phyloP scores from a whole-genome alignment of 2,329 filamentous ascomycete species.

The Cladosporium sp. region DNA sequence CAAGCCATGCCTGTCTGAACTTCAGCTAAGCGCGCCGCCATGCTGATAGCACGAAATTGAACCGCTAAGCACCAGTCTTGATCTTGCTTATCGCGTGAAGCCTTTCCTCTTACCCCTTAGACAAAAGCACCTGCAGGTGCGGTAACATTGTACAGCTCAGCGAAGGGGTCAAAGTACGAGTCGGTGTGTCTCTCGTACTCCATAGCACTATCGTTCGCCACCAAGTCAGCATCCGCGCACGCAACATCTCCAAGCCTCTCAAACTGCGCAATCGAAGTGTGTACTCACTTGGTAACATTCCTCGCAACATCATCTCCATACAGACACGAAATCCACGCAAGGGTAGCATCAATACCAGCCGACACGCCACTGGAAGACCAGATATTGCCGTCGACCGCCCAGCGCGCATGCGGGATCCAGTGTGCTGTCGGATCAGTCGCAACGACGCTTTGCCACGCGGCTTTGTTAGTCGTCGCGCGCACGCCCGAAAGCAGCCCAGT shows the following conservation, averaged over 20 bases:
- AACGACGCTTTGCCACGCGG: constrained; percentile 52
- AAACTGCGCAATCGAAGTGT: background rate
- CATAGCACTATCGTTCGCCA: constrained; percentile 32
- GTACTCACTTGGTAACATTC: constrained; percentile 44
- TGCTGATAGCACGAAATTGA: background rate
- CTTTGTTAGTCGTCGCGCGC: constrained; percentile 68
- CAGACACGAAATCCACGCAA: constrained; percentile 57
- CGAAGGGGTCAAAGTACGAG: constrained; percentile 57
- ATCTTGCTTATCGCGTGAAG: background rate
- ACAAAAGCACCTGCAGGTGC: background rate
- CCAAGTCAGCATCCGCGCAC: background rate
- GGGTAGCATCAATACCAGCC: constrained; percentile 62
- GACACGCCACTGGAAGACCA: constrained; percentile 66
- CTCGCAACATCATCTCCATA: constrained; percentile 56
- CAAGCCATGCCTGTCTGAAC: background rate
- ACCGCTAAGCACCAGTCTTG: background rate
- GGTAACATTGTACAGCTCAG: constrained; percentile 32
- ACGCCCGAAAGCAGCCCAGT: constrained; percentile 62
- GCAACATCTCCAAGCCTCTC: background rate
- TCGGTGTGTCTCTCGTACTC: constrained; percentile 62
- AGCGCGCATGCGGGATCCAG: constrained; percentile 64
- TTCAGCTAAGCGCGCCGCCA: background rate
- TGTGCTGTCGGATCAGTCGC: constrained; percentile 52
- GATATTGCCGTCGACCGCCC: constrained; percentile 65
- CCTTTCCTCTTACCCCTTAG: background rate